Evolutionary conservation across 1,139 yeast species (phyloP), one percentile per base, ranked within the genome.

Genomic region (Diutina ranongensis): DNA sequence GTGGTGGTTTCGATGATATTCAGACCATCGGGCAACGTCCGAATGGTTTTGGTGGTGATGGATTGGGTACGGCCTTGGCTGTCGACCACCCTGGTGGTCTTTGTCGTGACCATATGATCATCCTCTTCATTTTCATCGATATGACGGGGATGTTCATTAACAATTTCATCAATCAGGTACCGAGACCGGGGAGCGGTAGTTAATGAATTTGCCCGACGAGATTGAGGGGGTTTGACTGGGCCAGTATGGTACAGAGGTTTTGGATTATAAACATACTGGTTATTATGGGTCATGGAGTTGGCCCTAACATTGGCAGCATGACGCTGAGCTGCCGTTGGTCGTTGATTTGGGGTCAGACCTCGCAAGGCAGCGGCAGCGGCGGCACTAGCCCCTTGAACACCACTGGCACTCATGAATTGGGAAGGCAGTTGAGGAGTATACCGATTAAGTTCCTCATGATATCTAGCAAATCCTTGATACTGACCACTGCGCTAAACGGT

Each of bases 1-100:
- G 74, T 68, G 27, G 70, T 67, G 3, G 74, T 70, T 53, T 71
- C 74, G 46, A 68, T 67, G 33, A 69, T 60, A 47, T 67, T 69
- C 35, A 74, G 66, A 2, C 76, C 76, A 52, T 71, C 75, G 3
- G 74, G 68, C 44, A 68, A 53, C 1, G 67, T 62, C 49, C 63
- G 63, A 36, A 65, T 61, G 10, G 72, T 69, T 51, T 69, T 67
- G 5, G 72, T 68, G 22, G 74, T 71, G 38, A 71, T 62, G 4
- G 73, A 67, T 47, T 58, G 65, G 2, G 71, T 65, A 50, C 74
- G 57, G 7, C 76, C 76, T 40, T 53, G 62, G 4, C 69, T 51
- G 48, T 71, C 76, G n/a, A 68, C 62, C 16, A 70, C 65, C 49
- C 65, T 67, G 15, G 74, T 69, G 4, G 75, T 71, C 48, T 67